A percentile compares a stretch with the other conserved stretches of the same genome.
Evolutionary conservation across 306 rosid species (phyloP).

Genomic region (Acacia melanoxylon): DNA sequence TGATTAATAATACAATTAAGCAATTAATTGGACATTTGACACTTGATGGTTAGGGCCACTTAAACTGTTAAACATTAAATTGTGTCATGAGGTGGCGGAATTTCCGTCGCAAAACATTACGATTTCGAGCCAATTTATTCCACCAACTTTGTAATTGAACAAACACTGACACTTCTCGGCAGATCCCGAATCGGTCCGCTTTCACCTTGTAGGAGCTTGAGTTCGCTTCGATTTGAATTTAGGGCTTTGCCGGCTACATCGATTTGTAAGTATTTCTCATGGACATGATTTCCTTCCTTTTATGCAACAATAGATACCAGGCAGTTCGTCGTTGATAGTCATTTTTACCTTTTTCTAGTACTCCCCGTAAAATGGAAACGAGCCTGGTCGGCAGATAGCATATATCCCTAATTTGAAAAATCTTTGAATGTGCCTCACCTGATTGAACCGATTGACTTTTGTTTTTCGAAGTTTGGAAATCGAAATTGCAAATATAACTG

Average conservation of each 20-base stretch:
- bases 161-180: neutral
- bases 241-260: conserved; percentile 39
- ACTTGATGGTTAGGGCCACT: too few relatives aligned
- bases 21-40: too few relatives aligned
- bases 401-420: neutral
- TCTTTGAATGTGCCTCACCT: neutral
- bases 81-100: too few relatives aligned
- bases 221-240: conserved; percentile 42
- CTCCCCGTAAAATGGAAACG: neutral
- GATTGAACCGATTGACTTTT: conserved; percentile 7
- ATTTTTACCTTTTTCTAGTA: neutral
- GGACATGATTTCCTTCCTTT: neutral
- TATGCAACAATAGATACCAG: neutral
- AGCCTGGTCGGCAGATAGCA: neutral
- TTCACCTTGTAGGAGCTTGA: neutral
- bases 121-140: too few relatives aligned
- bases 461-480: neutral
- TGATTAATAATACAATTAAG: too few relatives aligned
- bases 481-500: neutral
- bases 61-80: too few relatives aligned
- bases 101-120: too few relatives aligned
- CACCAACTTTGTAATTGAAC: neutral
- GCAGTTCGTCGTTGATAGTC: neutral
- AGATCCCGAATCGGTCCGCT: neutral
- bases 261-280: conserved; percentile 43